Percentiles rank a stretch among this genome's conserved stretches.
phyloP scores from a whole-genome alignment of 495 filamentous ascomycete genomes.

The Acidiella bohemica region DNA sequence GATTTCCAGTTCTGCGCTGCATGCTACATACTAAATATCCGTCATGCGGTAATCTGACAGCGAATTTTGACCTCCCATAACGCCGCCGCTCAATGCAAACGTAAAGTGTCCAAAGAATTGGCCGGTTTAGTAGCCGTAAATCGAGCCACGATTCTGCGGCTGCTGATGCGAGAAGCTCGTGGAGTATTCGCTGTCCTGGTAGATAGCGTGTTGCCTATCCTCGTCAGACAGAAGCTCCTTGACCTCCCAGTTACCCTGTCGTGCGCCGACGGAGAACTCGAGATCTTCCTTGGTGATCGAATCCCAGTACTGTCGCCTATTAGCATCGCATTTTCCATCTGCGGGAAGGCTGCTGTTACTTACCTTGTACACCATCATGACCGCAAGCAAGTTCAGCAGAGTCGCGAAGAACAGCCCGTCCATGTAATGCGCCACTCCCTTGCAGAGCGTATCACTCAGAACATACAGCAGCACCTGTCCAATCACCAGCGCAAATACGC shows the following conservation, averaged over 20 bases:
- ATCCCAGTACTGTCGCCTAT: conserved; percentile 71
- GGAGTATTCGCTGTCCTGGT: conserved; percentile 57
- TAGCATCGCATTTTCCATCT: neutral
- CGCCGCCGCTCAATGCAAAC: neutral
- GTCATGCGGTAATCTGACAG: too few relatives aligned
- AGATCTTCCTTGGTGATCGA: conserved; percentile 97
- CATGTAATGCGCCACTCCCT: conserved; percentile 76
- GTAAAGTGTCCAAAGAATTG: neutral
- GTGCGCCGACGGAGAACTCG: conserved; percentile 91
- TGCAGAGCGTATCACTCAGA: conserved; percentile 75
- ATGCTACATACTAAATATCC: neutral
- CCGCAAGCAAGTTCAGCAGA: conserved; percentile 80
- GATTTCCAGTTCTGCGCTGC: too few relatives aligned
- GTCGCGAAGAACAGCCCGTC: conserved; percentile 94
- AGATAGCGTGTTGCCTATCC: conserved; percentile 64
- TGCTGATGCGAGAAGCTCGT: conserved; percentile 48
- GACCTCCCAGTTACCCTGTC: conserved; percentile 96
- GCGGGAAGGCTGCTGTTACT: conserved; percentile 11
- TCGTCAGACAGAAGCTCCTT: conserved; percentile 89
- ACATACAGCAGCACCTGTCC: conserved; percentile 90
- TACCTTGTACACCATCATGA: conserved; percentile 99
- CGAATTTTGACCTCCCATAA: neutral
- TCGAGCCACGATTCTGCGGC: conserved; percentile 23
- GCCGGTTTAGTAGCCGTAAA: conserved; percentile 2
- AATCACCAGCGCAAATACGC: conserved; percentile 78